A percentile compares a stretch with the other conserved stretches of the same genome.
Evolutionary conservation across 2,329 filamentous ascomycete genomes (phyloP).

Genomic region (Claviceps sp.): DNA sequence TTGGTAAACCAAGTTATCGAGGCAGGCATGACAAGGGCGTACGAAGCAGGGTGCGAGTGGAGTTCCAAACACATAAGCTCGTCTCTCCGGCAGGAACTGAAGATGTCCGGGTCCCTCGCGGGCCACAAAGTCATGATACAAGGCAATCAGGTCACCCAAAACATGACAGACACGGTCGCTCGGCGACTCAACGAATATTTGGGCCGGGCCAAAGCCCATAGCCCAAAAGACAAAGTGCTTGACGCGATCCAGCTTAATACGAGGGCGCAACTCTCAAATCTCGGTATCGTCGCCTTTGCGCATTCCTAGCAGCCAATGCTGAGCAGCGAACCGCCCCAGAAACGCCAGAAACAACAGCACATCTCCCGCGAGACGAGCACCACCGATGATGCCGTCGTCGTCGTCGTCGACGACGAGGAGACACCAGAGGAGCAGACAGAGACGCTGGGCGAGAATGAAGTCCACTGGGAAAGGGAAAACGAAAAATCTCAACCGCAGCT

Average conservation of each 20-base stretch:
- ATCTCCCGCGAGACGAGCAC: neutral
- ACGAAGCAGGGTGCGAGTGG: too few relatives aligned
- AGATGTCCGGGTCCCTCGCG: neutral
- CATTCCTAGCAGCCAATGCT: neutral
- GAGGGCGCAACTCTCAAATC: neutral
- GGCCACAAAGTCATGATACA: neutral
- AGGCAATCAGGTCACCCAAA: neutral
- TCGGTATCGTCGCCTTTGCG: neutral
- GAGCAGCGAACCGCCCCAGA: neutral
- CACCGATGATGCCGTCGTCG: neutral
- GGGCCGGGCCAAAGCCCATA: too few relatives aligned
- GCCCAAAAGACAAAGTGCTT: neutral
- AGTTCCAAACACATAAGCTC: neutral
- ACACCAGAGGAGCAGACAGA: neutral
- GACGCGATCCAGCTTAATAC: too few relatives aligned
- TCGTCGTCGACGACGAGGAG: neutral
- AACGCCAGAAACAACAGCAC: neutral
- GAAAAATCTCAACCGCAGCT: too few relatives aligned
- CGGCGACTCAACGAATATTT: neutral
- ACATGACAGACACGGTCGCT: neutral
- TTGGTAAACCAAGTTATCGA: too few relatives aligned
- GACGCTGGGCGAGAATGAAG: neutral
- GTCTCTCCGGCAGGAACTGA: neutral
- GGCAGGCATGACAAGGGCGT: too few relatives aligned
- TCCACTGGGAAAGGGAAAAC: neutral